Evolutionary conservation across 768 basidiomycete species (phyloP).

Genomic region (Mycena rebaudengoi): DNA sequence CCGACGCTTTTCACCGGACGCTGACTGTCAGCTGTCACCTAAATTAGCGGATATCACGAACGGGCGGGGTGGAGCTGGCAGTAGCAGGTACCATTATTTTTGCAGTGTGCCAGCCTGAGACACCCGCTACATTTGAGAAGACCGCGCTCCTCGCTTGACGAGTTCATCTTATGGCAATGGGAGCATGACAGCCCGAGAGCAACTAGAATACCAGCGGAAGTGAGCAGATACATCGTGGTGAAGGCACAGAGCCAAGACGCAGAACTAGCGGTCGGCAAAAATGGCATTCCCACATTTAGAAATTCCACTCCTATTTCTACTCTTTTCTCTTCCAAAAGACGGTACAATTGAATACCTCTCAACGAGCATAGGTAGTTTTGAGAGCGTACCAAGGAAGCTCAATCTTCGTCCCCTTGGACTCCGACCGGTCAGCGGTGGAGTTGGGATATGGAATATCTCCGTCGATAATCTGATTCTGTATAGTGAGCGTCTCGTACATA

Average conservation of each 20-base stretch:
- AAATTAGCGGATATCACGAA: too few relatives aligned
- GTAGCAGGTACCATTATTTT: neutral
- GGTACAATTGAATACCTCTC: neutral
- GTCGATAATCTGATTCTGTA: too few relatives aligned
- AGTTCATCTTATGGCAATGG: conserved; percentile 3
- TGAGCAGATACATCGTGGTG: conserved; percentile 3
- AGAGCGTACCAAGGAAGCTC: too few relatives aligned
- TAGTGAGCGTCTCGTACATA: too few relatives aligned
- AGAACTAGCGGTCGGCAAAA: neutral
- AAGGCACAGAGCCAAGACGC: neutral
- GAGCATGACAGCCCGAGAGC: neutral
- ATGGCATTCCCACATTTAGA: neutral
- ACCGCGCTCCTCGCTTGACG: neutral
- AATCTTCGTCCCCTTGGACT: too few relatives aligned
- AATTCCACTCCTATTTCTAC: neutral
- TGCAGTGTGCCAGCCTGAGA: conserved; percentile 2
- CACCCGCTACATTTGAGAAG: conserved; percentile 7
- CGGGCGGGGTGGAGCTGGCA: neutral
- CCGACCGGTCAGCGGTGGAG: too few relatives aligned
- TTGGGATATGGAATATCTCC: too few relatives aligned
- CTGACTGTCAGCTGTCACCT: too few relatives aligned
- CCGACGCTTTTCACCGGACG: too few relatives aligned
- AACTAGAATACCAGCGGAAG: neutral
- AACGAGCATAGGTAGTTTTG: too few relatives aligned
- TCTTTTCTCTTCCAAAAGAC: neutral